Evolutionary conservation across 495 filamentous ascomycete species (phyloP), one percentile per base, ranked within the genome.

Genomic region (Elasticomyces elasticus): DNA sequence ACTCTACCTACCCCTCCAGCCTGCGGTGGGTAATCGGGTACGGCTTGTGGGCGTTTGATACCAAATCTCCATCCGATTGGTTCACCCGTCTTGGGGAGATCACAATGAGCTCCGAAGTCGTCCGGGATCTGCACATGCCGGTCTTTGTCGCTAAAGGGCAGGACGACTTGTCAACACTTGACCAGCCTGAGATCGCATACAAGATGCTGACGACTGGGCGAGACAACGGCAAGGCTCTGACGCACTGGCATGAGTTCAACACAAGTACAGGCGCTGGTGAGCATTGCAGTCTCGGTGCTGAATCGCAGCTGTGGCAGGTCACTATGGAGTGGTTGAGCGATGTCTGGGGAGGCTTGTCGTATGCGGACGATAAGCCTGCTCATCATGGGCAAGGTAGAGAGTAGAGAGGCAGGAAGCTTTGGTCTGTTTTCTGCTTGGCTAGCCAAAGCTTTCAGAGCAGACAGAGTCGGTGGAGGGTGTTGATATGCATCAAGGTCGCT

Each of bases 231-330:
- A 5, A 11, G 6, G 24, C 5, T 3, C 31, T 52, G 10, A 52
- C 49, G 9, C 6, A 5, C 9, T 52, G 15, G 5, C 35, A 52
- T 15, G 17, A 52, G 35, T 52, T 52, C 49, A 41, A 41, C 22
- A 52, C 49, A 3, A 42, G 37, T 26, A 20, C 42, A 10, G 49
- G 49, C 11, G 49, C 49, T 6, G 49, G 49, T 5, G 49, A 52
- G 49, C 49, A 52, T 24, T 41, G 33, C n/a, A 26, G 15, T 7
- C 31, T 52, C 15, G 49, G 49, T 9, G 49, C 49, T 5, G 49
- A 52, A 20, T 7, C 49, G 20, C 22, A 52, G 31, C 5, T 52
- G 9, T 52, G 31, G 33, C n/a, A 25, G 12, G 35, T 28, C 5
- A 3, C 27, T 2, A 13, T 42, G 31, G 31, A 19, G 12, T 52